Conservation (phyloP, 2,329 filamentous ascomycete genomes). For the Cladophialophora chaetospira region DNA sequence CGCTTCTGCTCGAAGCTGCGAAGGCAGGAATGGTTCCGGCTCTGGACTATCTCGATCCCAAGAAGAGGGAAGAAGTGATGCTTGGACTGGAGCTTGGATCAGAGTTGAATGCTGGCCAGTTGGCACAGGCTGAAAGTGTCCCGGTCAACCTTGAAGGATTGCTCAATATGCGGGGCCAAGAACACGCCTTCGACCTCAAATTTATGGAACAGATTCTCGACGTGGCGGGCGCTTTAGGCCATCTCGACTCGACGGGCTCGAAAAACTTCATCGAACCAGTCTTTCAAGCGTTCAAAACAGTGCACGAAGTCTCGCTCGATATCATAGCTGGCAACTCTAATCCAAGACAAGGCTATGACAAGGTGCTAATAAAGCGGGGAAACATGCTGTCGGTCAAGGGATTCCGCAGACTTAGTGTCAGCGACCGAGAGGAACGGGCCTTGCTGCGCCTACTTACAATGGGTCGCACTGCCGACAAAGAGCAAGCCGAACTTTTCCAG, state of each 20-base stretch:
- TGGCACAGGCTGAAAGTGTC: slow-evolving; percentile 44
- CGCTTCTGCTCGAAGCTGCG: slow-evolving; percentile 37
- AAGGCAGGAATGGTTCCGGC: slow-evolving; percentile 35
- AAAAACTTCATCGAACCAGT: slow-evolving; percentile 40
- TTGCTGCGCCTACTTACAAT: slow-evolving; percentile 43
- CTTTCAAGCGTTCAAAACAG: slow-evolving; percentile 38
- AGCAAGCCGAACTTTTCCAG: slow-evolving; percentile 37
- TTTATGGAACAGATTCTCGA: slow-evolving; percentile 44
- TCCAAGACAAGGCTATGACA: slow-evolving; percentile 39
- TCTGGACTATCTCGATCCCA: slow-evolving; percentile 34
- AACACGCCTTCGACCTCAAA: slow-evolving; percentile 39
- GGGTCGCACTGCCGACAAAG: slow-evolving; percentile 38
- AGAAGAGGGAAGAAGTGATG: slow-evolving; percentile 36
- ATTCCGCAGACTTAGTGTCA: slow-evolving; percentile 36
- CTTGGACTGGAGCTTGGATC: slow-evolving; percentile 41
- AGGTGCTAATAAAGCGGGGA: slow-evolving; percentile 38
- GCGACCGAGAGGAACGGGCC: slow-evolving; percentile 36
- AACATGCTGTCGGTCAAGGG: slow-evolving; percentile 35
- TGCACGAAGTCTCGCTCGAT: slow-evolving; percentile 36
- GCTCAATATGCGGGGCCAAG: slow-evolving; percentile 31
- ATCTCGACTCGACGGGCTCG: slow-evolving; percentile 39
- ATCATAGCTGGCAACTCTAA: slow-evolving; percentile 35
- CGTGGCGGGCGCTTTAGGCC: slow-evolving; percentile 43
- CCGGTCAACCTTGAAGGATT: slow-evolving; percentile 38
- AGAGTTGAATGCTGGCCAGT: slow-evolving; percentile 43